Evolutionary conservation across 495 filamentous ascomycete species (phyloP).

Genomic region (Zalerion maritima): DNA sequence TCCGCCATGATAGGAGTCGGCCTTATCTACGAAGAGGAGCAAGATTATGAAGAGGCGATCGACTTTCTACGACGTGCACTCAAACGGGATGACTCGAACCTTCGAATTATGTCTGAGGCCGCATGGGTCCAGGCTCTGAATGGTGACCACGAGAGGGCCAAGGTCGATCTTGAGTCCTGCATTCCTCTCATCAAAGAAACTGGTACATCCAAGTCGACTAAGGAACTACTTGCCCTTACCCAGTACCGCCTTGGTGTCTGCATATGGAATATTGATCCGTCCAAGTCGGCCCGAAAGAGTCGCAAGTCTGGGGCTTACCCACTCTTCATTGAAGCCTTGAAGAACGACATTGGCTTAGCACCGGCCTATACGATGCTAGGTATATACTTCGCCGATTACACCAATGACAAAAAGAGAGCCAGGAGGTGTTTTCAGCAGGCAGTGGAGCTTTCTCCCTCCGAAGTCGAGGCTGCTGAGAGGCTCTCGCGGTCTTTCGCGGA

Average conservation of each 20-base stretch:
- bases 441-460: constrained; percentile 79
- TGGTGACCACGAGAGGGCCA: constrained; percentile 51
- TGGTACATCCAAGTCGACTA: constrained; percentile 26
- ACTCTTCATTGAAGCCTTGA: constrained; percentile 69
- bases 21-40: constrained; percentile 80
- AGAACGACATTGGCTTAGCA: constrained; percentile 77
- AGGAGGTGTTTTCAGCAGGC: constrained; percentile 92
- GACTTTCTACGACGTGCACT: constrained; percentile 64
- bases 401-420: constrained; percentile 68
- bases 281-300: constrained; percentile 54
- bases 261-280: constrained; percentile 69
- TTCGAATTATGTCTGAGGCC: constrained; percentile 64
- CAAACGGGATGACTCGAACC: constrained; percentile 50
- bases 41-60: constrained; percentile 66
- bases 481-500: constrained; percentile 76
- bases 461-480: constrained; percentile 76
- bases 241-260: constrained; percentile 81
- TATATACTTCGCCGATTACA: constrained; percentile 89
- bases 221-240: constrained; percentile 65
- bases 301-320: constrained; percentile 62
- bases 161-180: constrained; percentile 52
- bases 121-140: constrained; percentile 84
- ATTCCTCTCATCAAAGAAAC: constrained; percentile 41
- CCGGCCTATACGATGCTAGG: constrained; percentile 88
- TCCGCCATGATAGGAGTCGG: constrained; percentile 79